Percentiles rank a stretch among this genome's conserved stretches.
These are phyloP conservation scores for Torulaspora microellipsoides DNA, from an alignment of 805 yeast genomes.

Conservation along the genomic window DNA sequence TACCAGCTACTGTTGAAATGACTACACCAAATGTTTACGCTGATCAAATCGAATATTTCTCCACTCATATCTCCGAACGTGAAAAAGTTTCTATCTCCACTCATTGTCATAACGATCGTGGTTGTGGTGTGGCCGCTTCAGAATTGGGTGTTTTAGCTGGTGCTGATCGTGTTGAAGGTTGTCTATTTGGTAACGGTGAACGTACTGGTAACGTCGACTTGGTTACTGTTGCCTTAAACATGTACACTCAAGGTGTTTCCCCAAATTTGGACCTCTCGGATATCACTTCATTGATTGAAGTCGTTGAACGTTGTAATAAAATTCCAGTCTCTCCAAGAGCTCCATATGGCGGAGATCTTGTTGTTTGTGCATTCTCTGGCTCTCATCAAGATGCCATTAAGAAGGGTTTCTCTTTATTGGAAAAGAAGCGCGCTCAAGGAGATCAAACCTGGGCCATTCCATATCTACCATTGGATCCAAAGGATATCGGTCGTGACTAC, in stretches of 20 bases:
- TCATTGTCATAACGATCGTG: slow-evolving; percentile 77
- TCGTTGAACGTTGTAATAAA: slow-evolving; percentile 73
- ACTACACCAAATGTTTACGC: slow-evolving; percentile 73
- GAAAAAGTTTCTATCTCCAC: slow-evolving; percentile 66
- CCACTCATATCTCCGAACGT: slow-evolving; percentile 62
- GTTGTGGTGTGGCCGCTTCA: slow-evolving; percentile 80
- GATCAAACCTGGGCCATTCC: slow-evolving; percentile 63
- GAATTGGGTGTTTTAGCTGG: slow-evolving; percentile 78
- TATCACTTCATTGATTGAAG: slow-evolving; percentile 58
- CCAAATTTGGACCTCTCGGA: slow-evolving; percentile 72
- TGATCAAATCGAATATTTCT: slow-evolving; percentile 74
- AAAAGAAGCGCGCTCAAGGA: slow-evolving; percentile 45
- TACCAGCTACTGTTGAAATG: slow-evolving; percentile 79
- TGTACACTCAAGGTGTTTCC: slow-evolving; percentile 73
- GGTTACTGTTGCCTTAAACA: slow-evolving; percentile 67
- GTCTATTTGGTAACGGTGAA: slow-evolving; percentile 80
- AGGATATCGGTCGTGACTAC: slow-evolving; percentile 74
- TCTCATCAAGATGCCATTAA: slow-evolving; percentile 69
- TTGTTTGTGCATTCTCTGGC: slow-evolving; percentile 75
- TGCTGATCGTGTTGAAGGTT: slow-evolving; percentile 81
- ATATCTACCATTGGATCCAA: slow-evolving; percentile 75
- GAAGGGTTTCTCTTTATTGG: slow-evolving; percentile 57
- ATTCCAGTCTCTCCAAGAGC: slow-evolving; percentile 71
- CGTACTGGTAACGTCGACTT: slow-evolving; percentile 81
- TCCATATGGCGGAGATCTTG: slow-evolving; percentile 76